Percentiles rank a stretch among this genome's conserved stretches.
Evolutionary conservation across 192 early-diverging fungal genomes (phyloP).

Genomic region (Coemansia sp.): DNA sequence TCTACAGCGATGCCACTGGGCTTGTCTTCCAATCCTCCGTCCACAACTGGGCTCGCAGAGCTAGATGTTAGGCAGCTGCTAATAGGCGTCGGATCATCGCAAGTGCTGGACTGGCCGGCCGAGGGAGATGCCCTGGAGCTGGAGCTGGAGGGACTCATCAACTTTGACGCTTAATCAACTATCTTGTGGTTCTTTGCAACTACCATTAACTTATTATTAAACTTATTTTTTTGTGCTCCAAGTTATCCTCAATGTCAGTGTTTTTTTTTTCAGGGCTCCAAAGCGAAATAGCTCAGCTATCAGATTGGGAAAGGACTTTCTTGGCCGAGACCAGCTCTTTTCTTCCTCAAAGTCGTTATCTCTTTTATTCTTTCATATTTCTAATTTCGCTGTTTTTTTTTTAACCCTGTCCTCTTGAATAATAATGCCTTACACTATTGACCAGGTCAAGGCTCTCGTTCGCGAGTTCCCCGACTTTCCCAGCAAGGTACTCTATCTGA

Average conservation of each 20-base stretch:
- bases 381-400: constrained; percentile 9
- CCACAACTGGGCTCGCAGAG: constrained; percentile 23
- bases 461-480: constrained; percentile 77
- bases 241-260: no score
- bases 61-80: constrained; percentile 34
- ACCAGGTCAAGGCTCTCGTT: constrained; percentile 53
- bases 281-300: no score
- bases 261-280: no score
- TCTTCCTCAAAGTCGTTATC: neutral
- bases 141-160: constrained; percentile 55
- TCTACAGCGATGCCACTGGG: constrained; percentile 14
- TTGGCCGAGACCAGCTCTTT: no score
- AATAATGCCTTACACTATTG: constrained; percentile 50
- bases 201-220: neutral
- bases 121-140: constrained; percentile 44
- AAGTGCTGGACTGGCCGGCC: constrained; percentile 33
- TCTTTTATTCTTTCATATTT: neutral
- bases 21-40: constrained; percentile 43
- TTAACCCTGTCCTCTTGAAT: neutral
- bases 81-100: constrained; percentile 13
- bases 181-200: neutral
- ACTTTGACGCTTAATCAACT: constrained; percentile 43
- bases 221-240: no score
- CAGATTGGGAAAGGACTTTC: no score
- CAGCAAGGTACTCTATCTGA: constrained; percentile 57